Conservation (phyloP, 352 stramenopile species). For the Phytopythium montanum region DNA sequence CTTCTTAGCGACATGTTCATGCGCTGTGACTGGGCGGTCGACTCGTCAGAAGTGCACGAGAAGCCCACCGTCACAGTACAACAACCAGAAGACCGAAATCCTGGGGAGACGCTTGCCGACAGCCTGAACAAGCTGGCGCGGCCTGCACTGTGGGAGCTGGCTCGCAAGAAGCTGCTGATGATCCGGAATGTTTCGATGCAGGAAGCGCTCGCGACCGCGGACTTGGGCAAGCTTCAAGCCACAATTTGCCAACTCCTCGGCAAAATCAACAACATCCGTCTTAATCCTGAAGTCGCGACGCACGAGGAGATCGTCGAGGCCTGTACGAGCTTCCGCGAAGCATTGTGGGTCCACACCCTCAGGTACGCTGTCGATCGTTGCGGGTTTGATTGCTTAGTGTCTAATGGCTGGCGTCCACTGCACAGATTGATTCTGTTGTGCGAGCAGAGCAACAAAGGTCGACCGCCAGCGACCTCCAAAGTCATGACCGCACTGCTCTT, state of each 20-base stretch:
- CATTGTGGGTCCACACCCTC: constrained; percentile 56
- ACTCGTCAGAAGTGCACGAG: not conserved
- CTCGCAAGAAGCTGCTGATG: constrained; percentile 14
- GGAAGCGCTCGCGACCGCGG: not conserved
- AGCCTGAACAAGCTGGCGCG: constrained; percentile 15
- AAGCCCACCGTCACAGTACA: not conserved
- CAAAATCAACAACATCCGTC: constrained; percentile 30
- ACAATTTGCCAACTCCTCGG: not conserved
- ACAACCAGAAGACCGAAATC: not conserved
- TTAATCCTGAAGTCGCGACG: constrained; percentile 37
- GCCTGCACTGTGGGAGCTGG: constrained; percentile 20
- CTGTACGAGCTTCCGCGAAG: constrained; percentile 57
- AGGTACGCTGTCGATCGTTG: constrained; percentile 27
- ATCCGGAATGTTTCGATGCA: constrained; percentile 3
- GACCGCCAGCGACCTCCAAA: constrained; percentile 8
- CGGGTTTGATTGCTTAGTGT: not conserved
- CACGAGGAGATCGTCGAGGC: constrained; percentile 45
- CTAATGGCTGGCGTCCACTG: constrained; percentile 10
- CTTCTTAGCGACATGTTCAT: constrained; percentile 1
- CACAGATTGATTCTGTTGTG: constrained; percentile 20
- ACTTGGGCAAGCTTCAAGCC: not conserved
- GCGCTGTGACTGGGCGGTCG: not conserved
- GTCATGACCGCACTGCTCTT: constrained; percentile 20
- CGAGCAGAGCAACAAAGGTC: constrained; percentile 5
- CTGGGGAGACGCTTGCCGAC: not conserved